These are phyloP conservation scores for Lablab purpureus DNA, from an alignment of 306 rosid genomes.

Conservation along the genomic window DNA sequence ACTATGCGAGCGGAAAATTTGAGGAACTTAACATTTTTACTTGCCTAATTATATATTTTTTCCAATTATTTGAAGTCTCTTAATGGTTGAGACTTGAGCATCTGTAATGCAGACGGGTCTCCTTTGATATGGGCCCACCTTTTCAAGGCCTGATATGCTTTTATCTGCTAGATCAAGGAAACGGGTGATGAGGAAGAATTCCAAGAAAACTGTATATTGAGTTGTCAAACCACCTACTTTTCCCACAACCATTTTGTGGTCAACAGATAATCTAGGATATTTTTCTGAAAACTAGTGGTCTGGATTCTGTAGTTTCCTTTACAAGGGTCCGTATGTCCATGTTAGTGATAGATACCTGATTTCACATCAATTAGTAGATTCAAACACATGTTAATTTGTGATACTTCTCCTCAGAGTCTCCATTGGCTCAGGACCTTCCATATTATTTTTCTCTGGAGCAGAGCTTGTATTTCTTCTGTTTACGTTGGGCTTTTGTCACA, in stretches of 20 bases:
- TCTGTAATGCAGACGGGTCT: slow-evolving; percentile 8
- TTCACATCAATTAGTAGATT: slow-evolving; percentile 33
- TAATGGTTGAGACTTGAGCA: slow-evolving; percentile 10
- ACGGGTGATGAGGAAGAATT: slow-evolving; percentile 17
- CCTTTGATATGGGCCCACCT: neutral
- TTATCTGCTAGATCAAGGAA: slow-evolving; percentile 23
- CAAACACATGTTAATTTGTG: slow-evolving; percentile 15
- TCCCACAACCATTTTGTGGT: slow-evolving; percentile 18
- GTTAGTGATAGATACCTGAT: slow-evolving; percentile 24
- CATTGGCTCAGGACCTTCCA: slow-evolving; percentile 17
- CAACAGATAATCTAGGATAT: neutral
- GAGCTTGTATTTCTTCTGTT: slow-evolving; percentile 27
- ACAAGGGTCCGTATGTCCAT: neutral
- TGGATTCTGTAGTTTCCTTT: slow-evolving; percentile 25
- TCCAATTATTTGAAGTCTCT: slow-evolving; percentile 36
- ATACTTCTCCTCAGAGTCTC: slow-evolving; percentile 25
- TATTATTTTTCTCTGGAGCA: slow-evolving; percentile 14
- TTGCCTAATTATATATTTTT: slow-evolving; percentile 22
- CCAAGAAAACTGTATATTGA: slow-evolving; percentile 18
- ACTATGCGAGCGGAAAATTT: neutral
- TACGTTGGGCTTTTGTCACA: slow-evolving; percentile 20
- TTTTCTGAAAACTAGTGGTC: neutral
- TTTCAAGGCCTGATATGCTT: slow-evolving; percentile 24
- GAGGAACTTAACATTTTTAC: slow-evolving; percentile 12
- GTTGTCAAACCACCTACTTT: slow-evolving; percentile 21